Base-by-base conservation (phyloP, 2,329 filamentous ascomycete genomes). In the Claviceps fusiformis region DNA sequence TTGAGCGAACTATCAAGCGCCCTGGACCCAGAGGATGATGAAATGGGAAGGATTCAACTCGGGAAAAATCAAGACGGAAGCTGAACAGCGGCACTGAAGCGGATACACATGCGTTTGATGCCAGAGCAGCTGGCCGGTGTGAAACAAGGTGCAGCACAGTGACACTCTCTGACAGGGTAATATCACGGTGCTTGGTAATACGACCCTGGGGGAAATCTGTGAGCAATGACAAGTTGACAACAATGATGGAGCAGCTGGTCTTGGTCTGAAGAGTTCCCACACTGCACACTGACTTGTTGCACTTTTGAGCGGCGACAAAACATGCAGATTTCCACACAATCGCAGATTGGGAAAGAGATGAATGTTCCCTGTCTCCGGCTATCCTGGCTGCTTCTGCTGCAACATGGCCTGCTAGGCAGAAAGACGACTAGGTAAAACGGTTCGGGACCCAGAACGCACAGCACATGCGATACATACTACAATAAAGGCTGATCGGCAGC, bases 131-230 rank as follows among this genome's bases (percentile, higher is more conserved):
- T 52, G 37, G 50, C 37, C 63, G 67, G 59, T 61, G 75, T 77
- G 66, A 69, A 72, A 78, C 75, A 71, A 72, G 73, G 73, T 73
- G 72, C 70, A 74, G 73, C 72, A 73, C 70, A 66, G 74, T 75
- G 70, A 73, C 73, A 77, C 74, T 73, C 50, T 44, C 44, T 49
- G 52, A 47, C 50, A 39, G 51, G 45, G 41, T 41, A 48, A 46
- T 53, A 55, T 55, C 56, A 55, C 35, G 31, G 41, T 45, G 50
- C 67, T 65, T 65, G 68, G 75, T 77, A 64, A 70, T 71, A 78
- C 75, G 65, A 66, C 71, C 75, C 75, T 70, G 70, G 72, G 46
- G 37, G 48, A 33, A 53, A 69, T 70, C 68, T 74, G 71, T 70
- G 69, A 69, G 71, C 66, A 67, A 67, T 67, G 43, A 19, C 13